These are phyloP conservation scores for Mucor velutinosus DNA, from an alignment of 371 early-diverging fungal species.

Conservation along the genomic window DNA sequence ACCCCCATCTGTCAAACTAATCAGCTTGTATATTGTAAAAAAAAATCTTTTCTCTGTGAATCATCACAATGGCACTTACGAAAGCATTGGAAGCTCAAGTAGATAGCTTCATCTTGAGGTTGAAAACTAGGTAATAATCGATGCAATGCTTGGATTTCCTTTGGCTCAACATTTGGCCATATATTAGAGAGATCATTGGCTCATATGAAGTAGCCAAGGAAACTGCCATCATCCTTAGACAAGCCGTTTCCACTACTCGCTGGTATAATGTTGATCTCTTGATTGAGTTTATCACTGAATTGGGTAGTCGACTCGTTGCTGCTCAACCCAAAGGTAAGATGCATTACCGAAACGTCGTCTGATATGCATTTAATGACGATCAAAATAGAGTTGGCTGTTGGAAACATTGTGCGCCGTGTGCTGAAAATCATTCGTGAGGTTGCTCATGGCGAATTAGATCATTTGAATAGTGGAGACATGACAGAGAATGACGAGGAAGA, in stretches of 20 bases:
- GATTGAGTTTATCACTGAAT: constrained; percentile 62
- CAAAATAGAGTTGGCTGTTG: constrained; percentile 79
- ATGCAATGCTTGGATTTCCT: too few relatives aligned
- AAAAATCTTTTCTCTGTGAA: neutral
- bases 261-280: constrained; percentile 73
- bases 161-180: neutral
- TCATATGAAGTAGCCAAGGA: constrained; percentile 78
- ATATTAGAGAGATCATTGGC: constrained; percentile 71
- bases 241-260: constrained; percentile 73
- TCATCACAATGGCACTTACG: constrained; percentile 23
- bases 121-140: constrained; percentile 56
- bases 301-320: constrained; percentile 67
- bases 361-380: neutral
- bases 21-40: neutral
- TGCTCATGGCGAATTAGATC: constrained; percentile 48
- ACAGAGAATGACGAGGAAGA: constrained; percentile 14
- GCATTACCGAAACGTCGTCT: too few relatives aligned
- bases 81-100: constrained; percentile 47
- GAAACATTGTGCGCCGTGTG: constrained; percentile 87
- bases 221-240: constrained; percentile 78
- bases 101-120: constrained; percentile 53
- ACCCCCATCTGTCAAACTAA: neutral
- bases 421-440: constrained; percentile 83
- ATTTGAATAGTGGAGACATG: neutral
- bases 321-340: constrained; percentile 82